Base-by-base conservation (phyloP, 208 protist genomes). In the Histomonas meleagridis region DNA sequence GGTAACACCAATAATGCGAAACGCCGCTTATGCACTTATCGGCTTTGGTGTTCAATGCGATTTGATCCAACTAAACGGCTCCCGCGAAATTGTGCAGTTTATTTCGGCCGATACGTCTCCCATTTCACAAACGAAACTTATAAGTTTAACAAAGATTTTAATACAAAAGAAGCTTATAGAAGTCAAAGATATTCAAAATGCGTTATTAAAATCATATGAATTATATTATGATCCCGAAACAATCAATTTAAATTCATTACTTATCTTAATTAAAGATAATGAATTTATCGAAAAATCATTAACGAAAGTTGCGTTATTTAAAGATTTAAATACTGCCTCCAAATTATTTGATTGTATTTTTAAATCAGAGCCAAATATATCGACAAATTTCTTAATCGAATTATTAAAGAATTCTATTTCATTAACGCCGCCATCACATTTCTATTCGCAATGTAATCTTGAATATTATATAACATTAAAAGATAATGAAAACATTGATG, bases 201-300 rank as follows among this genome's bases (percentile, higher is more conserved):
- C 46, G 0, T 38, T 86, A 18, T 18, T 86, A 9, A 16, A 43
- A 32, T 51, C 76, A 38, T 32, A 57, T 38, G n/a, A 14, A 28
- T 35, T 86, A 51, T 86, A 86, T 38, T 86, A 86, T 46, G 46
- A 86, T 43, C 76, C 76, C 9, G 10, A 51, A 55, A 86, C 51
- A 28, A 43, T n/a, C 14, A 46, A 46, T 32, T 23, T 86, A 38
- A 16, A 43, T 28, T 26, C 23, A 38, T 32, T 86, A 32, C 26
- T 86, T 1, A 38, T 18, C 32, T 23, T 18, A 86, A 55, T 86
- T 9, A 48, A 43, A 7, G 76, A 86, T 38, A 43, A 51, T 38
- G 26, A 28, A n/a, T 86, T 86, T 26, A 48, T 86, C 18, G 40
- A 86, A 86, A 86, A 28, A 32, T 43, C n/a, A 38, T 55, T 86